Conservation (phyloP, 495 filamentous ascomycete genomes). For the Oleoguttula mirabilis region DNA sequence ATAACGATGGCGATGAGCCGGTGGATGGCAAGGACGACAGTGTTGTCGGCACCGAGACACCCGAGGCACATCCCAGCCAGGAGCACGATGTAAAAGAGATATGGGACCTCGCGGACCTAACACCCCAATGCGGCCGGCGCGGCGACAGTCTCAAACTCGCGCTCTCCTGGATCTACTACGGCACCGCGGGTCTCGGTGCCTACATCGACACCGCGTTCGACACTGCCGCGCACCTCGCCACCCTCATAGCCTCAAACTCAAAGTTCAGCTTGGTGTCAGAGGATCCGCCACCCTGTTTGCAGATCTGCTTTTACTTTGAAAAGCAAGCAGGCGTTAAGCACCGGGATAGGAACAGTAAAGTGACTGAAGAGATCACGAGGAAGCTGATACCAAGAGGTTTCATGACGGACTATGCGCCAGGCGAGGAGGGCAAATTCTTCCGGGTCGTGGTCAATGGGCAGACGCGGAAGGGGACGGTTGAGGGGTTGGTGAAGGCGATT, state of each 20-base stretch:
- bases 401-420: constrained; percentile 90
- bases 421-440: constrained; percentile 69
- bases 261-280: constrained; percentile 61
- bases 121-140: constrained; percentile 79
- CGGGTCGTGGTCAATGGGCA: constrained; percentile 74
- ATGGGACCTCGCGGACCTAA: constrained; percentile 89
- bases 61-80: constrained; percentile 34
- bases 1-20: constrained; percentile 3
- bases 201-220: constrained; percentile 60
- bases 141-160: constrained; percentile 81
- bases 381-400: constrained; percentile 62
- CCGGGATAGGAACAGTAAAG: constrained; percentile 50
- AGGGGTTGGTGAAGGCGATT: constrained; percentile 63
- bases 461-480: constrained; percentile 61
- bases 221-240: constrained; percentile 52
- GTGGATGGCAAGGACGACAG: constrained; percentile 4
- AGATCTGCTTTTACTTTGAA: constrained; percentile 88
- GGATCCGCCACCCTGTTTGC: constrained; percentile 75
- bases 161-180: constrained; percentile 81
- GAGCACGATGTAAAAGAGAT: constrained; percentile 42
- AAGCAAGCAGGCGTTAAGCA: constrained; percentile 38
- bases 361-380: constrained; percentile 56
- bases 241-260: constrained; percentile 37
- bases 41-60: not conserved
- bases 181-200: constrained; percentile 37